These are phyloP conservation scores for Nannochloris sp. DNA, from an alignment of 139 green algal genomes.

Conservation along the genomic window DNA sequence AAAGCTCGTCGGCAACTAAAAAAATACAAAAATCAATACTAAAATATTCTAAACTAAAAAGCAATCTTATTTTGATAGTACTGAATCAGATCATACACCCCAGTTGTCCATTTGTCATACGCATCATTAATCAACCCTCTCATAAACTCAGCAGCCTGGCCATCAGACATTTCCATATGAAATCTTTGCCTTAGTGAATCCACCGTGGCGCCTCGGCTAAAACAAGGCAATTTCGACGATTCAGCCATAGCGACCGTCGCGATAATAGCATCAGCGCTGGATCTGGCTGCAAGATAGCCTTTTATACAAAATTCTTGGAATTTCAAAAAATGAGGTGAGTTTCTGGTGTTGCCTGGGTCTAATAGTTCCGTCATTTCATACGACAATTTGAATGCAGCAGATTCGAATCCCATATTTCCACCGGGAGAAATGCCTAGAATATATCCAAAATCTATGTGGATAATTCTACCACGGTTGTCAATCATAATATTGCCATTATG, in stretches of 20 bases:
- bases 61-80: conserved; percentile 68
- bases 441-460: conserved; percentile 99
- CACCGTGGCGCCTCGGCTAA: conserved; percentile 53
- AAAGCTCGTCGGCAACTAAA: too few relatives aligned
- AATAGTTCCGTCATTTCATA: conserved; percentile 96
- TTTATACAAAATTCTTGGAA: conserved; percentile 57
- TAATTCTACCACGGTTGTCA: conserved; percentile 80
- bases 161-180: conserved; percentile 60
- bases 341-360: conserved; percentile 57
- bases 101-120: conserved; percentile 73
- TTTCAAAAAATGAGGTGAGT: conserved; percentile 28
- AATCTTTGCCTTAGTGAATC: conserved; percentile 56
- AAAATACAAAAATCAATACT: too few relatives aligned
- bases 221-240: conserved; percentile 59
- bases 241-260: conserved; percentile 50
- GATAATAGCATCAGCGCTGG: conserved; percentile 36
- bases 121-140: conserved; percentile 58
- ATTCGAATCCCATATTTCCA: conserved; percentile 86
- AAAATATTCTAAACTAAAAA: too few relatives aligned
- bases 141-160: conserved; percentile 69
- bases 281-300: conserved; percentile 80
- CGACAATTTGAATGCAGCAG: conserved; percentile 95
- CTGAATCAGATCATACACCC: conserved; percentile 73
- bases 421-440: conserved; percentile 83
- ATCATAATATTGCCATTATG: conserved; percentile 99